These are phyloP conservation scores for Ogataea thermomethanolica DNA, from an alignment of 805 yeast species.

Conservation along the genomic window DNA sequence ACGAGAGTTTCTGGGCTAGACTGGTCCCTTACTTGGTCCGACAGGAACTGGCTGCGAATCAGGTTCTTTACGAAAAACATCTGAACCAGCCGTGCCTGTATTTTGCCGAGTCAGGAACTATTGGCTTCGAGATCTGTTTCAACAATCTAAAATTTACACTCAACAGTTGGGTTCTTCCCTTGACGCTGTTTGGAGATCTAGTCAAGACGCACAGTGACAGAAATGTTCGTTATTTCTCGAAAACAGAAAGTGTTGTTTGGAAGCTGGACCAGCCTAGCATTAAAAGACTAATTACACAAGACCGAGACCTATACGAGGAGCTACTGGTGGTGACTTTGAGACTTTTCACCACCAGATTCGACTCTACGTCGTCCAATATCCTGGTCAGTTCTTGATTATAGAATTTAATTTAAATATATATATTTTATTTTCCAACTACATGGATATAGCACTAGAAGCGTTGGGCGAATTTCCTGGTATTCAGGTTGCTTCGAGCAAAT, in stretches of 20 bases:
- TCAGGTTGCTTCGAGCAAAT: constrained; percentile 14
- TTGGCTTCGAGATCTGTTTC: constrained; percentile 43
- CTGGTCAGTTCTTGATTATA: constrained; percentile 39
- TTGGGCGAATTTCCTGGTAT: constrained; percentile 8
- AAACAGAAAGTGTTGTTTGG: constrained; percentile 64
- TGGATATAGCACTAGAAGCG: too few relatives aligned
- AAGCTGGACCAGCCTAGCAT: constrained; percentile 48
- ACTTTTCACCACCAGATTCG: constrained; percentile 67
- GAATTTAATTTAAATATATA: background rate
- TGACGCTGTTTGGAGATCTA: constrained; percentile 72
- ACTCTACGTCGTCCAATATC: constrained; percentile 71
- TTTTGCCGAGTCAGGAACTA: constrained; percentile 49
- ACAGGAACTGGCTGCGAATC: constrained; percentile 24
- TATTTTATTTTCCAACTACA: background rate
- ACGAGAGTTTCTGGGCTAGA: constrained; percentile 59
- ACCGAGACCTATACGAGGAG: constrained; percentile 59
- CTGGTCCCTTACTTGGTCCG: constrained; percentile 55
- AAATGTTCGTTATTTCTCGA: constrained; percentile 39
- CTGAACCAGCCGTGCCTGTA: constrained; percentile 51
- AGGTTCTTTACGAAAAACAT: constrained; percentile 46
- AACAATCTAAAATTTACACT: constrained; percentile 33
- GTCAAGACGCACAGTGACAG: constrained; percentile 37
- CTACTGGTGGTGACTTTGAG: constrained; percentile 57
- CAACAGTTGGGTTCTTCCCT: constrained; percentile 52
- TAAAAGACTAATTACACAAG: constrained; percentile 43